phyloP scores from a whole-genome alignment of 1,139 yeast species.

The Meyerozyma smithsonii region DNA sequence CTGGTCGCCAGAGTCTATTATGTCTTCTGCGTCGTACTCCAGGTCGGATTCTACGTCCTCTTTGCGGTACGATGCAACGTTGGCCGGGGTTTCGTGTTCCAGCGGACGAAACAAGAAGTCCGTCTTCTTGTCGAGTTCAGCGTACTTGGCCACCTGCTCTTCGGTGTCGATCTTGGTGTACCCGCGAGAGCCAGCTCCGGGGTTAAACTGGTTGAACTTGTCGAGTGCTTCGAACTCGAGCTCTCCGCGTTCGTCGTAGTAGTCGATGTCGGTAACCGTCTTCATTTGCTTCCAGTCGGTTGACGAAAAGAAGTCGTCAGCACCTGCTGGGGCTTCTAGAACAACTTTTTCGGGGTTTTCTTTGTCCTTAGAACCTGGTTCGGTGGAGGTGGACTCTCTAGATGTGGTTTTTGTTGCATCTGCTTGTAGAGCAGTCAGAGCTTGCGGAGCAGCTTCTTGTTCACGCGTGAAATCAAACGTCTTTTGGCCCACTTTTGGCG shows the following conservation, averaged over 20 bases:
- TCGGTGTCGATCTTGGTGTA: constrained; percentile 90
- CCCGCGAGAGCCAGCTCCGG: constrained; percentile 37
- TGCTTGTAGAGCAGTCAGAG: too few relatives aligned
- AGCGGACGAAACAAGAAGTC: constrained; percentile 65
- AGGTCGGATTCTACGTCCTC: constrained; percentile 21
- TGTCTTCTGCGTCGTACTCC: constrained; percentile 30
- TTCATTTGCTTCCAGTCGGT: constrained; percentile 53
- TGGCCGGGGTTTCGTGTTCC: constrained; percentile 3
- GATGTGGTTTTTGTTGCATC: not conserved
- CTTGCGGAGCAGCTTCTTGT: too few relatives aligned
- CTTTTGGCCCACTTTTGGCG: not conserved
- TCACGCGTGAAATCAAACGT: too few relatives aligned
- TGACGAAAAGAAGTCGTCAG: constrained; percentile 33
- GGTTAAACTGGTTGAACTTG: constrained; percentile 19
- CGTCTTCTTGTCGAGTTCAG: constrained; percentile 72
- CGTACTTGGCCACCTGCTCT: constrained; percentile 75
- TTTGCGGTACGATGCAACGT: constrained; percentile 10
- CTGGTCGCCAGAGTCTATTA: constrained; percentile 54
- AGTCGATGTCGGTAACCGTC: constrained; percentile 45
- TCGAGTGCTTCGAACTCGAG: constrained; percentile 29
- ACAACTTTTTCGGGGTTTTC: constrained; percentile 2
- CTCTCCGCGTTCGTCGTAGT: constrained; percentile 50
- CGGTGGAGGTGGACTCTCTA: not conserved
- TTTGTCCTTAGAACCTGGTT: constrained; percentile 7
- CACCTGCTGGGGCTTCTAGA: constrained; percentile 9